A percentile compares a stretch with the other conserved stretches of the same genome.
Conservation (phyloP, 139 green algal species). For the Tetradesmus lagerheimii region DNA sequence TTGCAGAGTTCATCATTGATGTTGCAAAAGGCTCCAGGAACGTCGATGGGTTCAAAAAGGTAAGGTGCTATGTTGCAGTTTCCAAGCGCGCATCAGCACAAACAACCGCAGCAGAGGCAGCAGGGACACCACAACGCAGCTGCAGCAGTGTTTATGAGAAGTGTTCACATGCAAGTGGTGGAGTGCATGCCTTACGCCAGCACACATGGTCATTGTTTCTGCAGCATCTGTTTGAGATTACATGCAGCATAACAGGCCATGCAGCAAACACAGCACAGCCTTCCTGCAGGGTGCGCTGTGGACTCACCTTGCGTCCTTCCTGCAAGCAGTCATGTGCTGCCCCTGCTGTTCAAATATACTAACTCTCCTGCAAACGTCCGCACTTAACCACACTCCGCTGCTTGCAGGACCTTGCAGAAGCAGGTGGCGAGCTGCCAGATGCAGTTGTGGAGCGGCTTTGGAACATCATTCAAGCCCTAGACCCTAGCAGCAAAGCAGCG, state of each 20-base stretch:
- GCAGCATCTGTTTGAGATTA: too few relatives aligned
- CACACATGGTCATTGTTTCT: too few relatives aligned
- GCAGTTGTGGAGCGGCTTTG: conserved; percentile 90
- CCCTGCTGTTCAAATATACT: too few relatives aligned
- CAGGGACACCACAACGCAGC: neutral
- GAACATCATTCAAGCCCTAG: conserved; percentile 85
- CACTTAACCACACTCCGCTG: conserved; percentile 54
- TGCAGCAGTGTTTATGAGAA: neutral
- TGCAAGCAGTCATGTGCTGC: neutral
- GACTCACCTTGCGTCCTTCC: neutral
- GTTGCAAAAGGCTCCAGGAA: conserved; percentile 71
- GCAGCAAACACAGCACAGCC: too few relatives aligned
- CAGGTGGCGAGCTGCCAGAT: conserved; percentile 87
- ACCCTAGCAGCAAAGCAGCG: conserved; percentile 34
- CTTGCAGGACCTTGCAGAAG: conserved; percentile 68
- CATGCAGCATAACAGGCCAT: too few relatives aligned
- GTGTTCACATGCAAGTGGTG: neutral
- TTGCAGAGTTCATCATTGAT: conserved; percentile 98
- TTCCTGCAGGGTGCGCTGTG: too few relatives aligned
- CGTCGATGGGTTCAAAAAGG: conserved; percentile 76
- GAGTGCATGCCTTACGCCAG: too few relatives aligned
- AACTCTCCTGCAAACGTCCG: neutral
- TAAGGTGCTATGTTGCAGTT: conserved; percentile 4
- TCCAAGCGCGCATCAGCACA: neutral
- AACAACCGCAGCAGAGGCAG: neutral